Evolutionary conservation across 2,329 filamentous ascomycete genomes (phyloP).

Genomic region (Phaeomoniella chlamydospora): DNA sequence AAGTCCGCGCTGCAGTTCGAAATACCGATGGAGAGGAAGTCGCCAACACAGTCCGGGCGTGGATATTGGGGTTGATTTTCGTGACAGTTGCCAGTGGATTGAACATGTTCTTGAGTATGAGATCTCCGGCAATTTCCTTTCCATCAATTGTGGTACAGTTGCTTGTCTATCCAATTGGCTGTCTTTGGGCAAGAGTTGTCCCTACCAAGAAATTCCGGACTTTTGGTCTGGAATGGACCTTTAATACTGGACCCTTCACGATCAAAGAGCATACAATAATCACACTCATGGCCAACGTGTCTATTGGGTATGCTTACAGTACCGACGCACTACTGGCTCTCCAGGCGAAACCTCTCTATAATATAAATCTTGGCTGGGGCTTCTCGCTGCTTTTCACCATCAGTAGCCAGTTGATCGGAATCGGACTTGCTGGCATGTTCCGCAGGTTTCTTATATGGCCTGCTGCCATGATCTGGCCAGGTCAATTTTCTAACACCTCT

Average conservation of each 20-base stretch:
- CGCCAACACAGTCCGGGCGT: constrained; percentile 45
- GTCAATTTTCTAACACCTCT: constrained; percentile 47
- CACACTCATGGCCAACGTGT: constrained; percentile 25
- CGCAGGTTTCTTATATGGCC: constrained; percentile 46
- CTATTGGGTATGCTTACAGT: constrained; percentile 14
- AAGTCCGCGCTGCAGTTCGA: constrained; percentile 45
- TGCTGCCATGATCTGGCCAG: constrained; percentile 58
- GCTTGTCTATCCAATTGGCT: no score
- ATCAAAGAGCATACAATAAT: constrained; percentile 25
- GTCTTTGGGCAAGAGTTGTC: constrained; percentile 17
- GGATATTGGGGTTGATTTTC: constrained; percentile 42
- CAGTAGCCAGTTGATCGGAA: constrained; percentile 38
- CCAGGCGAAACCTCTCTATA: constrained; percentile 12
- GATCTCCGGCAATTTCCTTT: constrained; percentile 40
- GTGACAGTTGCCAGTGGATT: constrained; percentile 43
- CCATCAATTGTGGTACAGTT: constrained; percentile 44
- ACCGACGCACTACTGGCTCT: constrained; percentile 14
- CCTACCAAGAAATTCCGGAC: constrained; percentile 16
- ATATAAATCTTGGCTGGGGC: constrained; percentile 12
- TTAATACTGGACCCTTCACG: constrained; percentile 23
- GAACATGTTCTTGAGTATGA: constrained; percentile 39
- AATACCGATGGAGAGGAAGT: constrained; percentile 47
- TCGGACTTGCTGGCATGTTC: constrained; percentile 44
- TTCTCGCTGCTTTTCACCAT: constrained; percentile 13
- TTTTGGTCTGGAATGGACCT: constrained; percentile 17